These are phyloP conservation scores for Sclerotinia trifoliorum DNA, from an alignment of 2,329 filamentous ascomycete genomes.

Conservation along the genomic window DNA sequence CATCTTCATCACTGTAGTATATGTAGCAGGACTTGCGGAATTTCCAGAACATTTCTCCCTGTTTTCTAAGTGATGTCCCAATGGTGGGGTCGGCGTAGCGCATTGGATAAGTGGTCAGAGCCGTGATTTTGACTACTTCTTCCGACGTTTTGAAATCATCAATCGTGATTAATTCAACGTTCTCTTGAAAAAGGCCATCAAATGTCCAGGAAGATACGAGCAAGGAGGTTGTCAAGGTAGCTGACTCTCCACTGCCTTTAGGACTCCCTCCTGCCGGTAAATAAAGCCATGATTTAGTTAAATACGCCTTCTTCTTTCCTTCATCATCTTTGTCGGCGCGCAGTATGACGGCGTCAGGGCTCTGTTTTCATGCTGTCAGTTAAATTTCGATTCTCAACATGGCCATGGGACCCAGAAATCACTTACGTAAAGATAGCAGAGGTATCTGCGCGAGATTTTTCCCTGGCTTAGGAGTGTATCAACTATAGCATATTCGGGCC, in stretches of 20 bases:
- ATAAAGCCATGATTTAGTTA: constrained; percentile 20
- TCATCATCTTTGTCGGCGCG: not conserved
- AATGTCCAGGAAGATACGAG: constrained; percentile 22
- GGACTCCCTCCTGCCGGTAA: not conserved
- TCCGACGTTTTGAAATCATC: constrained; percentile 18
- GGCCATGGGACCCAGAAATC: not conserved
- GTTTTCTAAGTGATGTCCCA: constrained; percentile 19
- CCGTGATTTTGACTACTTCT: constrained; percentile 15
- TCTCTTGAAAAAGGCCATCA: constrained; percentile 19
- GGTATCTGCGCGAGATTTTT: constrained; percentile 15
- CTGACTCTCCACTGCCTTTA: not conserved
- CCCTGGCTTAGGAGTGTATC: constrained; percentile 16
- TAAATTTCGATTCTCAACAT: not conserved
- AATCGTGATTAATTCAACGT: constrained; percentile 6
- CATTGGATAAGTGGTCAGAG: constrained; percentile 17
- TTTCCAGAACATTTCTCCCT: constrained; percentile 24
- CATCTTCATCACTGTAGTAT: constrained; percentile 20
- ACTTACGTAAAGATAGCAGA: constrained; percentile 19
- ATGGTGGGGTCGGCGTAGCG: constrained; percentile 17
- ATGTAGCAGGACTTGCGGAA: constrained; percentile 16
- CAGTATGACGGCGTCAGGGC: constrained; percentile 20
- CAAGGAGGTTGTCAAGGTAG: not conserved
- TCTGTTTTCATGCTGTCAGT: not conserved
- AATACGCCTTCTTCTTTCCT: constrained; percentile 13
- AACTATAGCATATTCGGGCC: constrained; percentile 20